These are phyloP conservation scores for Suhomyces atakaporum DNA, from an alignment of 1,139 yeast species.

Conservation along the genomic window DNA sequence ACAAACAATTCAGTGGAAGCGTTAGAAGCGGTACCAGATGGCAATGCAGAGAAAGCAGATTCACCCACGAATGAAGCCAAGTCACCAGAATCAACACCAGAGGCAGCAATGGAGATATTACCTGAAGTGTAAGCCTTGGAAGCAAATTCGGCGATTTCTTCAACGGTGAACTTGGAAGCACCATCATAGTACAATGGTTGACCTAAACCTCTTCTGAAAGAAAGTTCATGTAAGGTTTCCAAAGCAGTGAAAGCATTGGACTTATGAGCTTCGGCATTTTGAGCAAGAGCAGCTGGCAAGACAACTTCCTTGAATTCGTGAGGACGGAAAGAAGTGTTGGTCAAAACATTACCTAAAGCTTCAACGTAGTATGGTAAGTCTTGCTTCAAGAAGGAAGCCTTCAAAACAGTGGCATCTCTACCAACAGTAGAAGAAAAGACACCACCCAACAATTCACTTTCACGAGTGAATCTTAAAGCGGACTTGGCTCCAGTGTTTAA, in stretches of 20 bases:
- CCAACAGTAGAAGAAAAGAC: slow-evolving; percentile 65
- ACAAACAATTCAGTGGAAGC: slow-evolving; percentile 48
- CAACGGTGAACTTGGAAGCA: slow-evolving; percentile 55
- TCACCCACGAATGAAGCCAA: slow-evolving; percentile 66
- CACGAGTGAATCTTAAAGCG: slow-evolving; percentile 91
- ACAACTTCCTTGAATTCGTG: slow-evolving; percentile 85
- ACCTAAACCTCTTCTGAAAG: slow-evolving; percentile 90
- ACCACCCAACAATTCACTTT: slow-evolving; percentile 93
- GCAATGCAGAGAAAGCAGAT: slow-evolving; percentile 65
- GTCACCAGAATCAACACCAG: slow-evolving; percentile 75
- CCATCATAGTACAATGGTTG: slow-evolving; percentile 79
- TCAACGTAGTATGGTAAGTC: slow-evolving; percentile 91
- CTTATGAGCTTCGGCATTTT: slow-evolving; percentile 49
- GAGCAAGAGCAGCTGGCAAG: slow-evolving; percentile 72
- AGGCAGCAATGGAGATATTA: slow-evolving; percentile 70
- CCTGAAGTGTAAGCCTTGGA: slow-evolving; percentile 66
- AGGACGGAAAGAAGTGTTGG: slow-evolving; percentile 73
- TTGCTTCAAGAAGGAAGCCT: slow-evolving; percentile 81
- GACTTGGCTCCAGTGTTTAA: slow-evolving; percentile 82
- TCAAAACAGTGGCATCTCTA: slow-evolving; percentile 81
- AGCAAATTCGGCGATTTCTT: slow-evolving; percentile 70
- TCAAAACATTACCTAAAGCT: slow-evolving; percentile 75
- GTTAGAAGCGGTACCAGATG: slow-evolving; percentile 55
- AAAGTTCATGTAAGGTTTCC: slow-evolving; percentile 76
- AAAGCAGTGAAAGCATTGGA: slow-evolving; percentile 62